Percentiles rank a stretch among this genome's conserved stretches.
Evolutionary conservation across 441 rosid species (phyloP).

Genomic region (Bocquillonia castaneifolia): DNA sequence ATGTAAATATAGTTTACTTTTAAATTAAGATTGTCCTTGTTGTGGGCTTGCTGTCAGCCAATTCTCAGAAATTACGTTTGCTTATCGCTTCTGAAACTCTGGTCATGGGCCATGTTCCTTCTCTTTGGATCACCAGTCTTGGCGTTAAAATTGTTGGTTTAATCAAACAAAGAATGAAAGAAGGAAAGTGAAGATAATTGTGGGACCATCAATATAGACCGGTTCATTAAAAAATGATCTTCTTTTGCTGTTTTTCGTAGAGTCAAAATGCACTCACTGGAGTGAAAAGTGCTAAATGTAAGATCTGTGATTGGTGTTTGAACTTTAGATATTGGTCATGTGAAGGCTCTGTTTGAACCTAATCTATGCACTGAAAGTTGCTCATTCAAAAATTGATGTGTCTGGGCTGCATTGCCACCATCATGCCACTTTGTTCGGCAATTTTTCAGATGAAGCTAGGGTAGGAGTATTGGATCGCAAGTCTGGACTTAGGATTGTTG

Average conservation of each 20-base stretch:
- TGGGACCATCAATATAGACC: constrained; percentile 2
- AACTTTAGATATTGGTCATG: background rate
- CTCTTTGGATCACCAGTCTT: constrained; percentile 3
- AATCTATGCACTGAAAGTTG: background rate
- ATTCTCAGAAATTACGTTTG: background rate
- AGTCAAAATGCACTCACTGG: background rate
- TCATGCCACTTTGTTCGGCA: too few species aligned
- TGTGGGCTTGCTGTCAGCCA: background rate
- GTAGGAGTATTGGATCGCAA: background rate
- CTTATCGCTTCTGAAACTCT: background rate
- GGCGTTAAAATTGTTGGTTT: background rate
- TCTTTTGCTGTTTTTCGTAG: background rate
- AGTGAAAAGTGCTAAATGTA: background rate
- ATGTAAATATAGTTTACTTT: background rate
- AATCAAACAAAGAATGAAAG: background rate
- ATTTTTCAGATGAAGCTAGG: background rate
- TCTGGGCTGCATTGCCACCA: too few species aligned
- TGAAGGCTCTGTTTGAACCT: constrained; percentile 1
- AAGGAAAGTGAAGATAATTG: background rate
- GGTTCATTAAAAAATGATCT: background rate
- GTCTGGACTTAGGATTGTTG: background rate
- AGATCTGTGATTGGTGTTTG: background rate
- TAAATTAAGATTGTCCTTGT: background rate
- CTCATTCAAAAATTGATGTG: too few species aligned
- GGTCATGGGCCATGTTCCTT: background rate